These are phyloP conservation scores for Hypomyces rosellus DNA, from an alignment of 2,329 filamentous ascomycete species.

Conservation along the genomic window DNA sequence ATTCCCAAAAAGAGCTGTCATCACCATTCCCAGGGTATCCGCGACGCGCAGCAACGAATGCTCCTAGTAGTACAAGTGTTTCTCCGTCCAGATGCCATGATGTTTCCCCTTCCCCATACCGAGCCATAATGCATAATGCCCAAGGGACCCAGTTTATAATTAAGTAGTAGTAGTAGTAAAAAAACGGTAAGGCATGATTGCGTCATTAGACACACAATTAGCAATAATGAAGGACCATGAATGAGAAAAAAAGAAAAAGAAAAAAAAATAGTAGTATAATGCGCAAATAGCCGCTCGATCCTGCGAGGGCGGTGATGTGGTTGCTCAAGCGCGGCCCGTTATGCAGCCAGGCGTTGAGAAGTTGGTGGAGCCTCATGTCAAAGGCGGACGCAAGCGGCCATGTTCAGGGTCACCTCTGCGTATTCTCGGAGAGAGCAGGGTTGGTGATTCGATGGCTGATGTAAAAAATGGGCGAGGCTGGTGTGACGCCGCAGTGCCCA, in stretches of 20 bases:
- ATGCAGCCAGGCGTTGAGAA: slow-evolving; percentile 12
- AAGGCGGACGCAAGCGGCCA: slow-evolving; percentile 1
- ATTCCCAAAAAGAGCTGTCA: slow-evolving; percentile 5
- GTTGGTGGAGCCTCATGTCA: slow-evolving; percentile 3
- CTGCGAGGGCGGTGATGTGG: slow-evolving; percentile 16
- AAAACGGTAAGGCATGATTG: not conserved
- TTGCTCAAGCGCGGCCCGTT: slow-evolving; percentile 9
- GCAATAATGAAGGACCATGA: not conserved
- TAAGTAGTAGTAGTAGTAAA: not conserved
- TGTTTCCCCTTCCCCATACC: not conserved
- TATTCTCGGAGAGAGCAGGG: slow-evolving; percentile 12
- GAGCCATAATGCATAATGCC: slow-evolving; percentile 9
- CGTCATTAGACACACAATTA: too few relatives aligned
- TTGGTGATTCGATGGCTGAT: slow-evolving; percentile 11
- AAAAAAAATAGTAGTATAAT: not conserved
- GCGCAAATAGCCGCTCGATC: slow-evolving; percentile 17
- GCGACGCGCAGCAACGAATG: slow-evolving; percentile 10
- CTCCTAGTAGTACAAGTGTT: slow-evolving; percentile 7
- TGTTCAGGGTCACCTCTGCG: not conserved
- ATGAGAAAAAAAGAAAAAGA: not conserved
- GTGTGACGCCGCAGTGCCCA: too few relatives aligned
- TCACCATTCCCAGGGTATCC: slow-evolving; percentile 13
- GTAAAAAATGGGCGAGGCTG: too few relatives aligned
- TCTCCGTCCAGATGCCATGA: slow-evolving; percentile 7
- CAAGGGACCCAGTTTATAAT: not conserved